Evolutionary conservation across 768 basidiomycete genomes (phyloP).

Genomic region (Lentinula aciculospora): DNA sequence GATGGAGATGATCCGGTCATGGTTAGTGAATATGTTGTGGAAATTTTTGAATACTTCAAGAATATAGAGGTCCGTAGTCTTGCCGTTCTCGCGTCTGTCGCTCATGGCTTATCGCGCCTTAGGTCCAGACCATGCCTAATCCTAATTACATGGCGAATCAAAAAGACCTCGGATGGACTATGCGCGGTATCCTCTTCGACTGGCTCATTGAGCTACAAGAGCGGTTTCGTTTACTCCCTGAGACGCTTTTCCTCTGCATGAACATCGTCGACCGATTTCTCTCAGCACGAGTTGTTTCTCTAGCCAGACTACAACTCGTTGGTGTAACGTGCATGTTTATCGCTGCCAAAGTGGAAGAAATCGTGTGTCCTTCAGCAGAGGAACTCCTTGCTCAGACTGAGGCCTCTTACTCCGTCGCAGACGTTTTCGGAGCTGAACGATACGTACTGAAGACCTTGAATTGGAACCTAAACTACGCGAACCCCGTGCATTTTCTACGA

Average conservation of each 20-base stretch:
- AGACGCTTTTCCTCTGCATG: slow-evolving; percentile 85
- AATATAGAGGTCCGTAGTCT: slow-evolving; percentile 58
- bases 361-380: slow-evolving; percentile 75
- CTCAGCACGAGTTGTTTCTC: slow-evolving; percentile 63
- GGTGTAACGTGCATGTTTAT: slow-evolving; percentile 86
- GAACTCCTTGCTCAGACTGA: slow-evolving; percentile 82
- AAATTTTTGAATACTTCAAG: slow-evolving; percentile 85
- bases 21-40: slow-evolving; percentile 88
- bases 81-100: not conserved
- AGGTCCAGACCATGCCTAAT: slow-evolving; percentile 76
- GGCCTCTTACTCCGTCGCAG: slow-evolving; percentile 66
- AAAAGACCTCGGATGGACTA: slow-evolving; percentile 80
- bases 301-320: slow-evolving; percentile 86
- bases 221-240: slow-evolving; percentile 79
- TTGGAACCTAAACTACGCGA: slow-evolving; percentile 84
- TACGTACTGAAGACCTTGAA: slow-evolving; percentile 83
- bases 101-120: slow-evolving; percentile 10
- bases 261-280: slow-evolving; percentile 84
- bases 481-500: slow-evolving; percentile 84
- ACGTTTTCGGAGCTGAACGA: slow-evolving; percentile 85
- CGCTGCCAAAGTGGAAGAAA: slow-evolving; percentile 91
- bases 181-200: slow-evolving; percentile 85
- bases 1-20: slow-evolving; percentile 87
- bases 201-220: slow-evolving; percentile 92
- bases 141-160: slow-evolving; percentile 83